A percentile compares a stretch with the other conserved stretches of the same genome.
Conservation (phyloP, 495 filamentous ascomycete genomes). For the Trichoderma reesei region DNA sequence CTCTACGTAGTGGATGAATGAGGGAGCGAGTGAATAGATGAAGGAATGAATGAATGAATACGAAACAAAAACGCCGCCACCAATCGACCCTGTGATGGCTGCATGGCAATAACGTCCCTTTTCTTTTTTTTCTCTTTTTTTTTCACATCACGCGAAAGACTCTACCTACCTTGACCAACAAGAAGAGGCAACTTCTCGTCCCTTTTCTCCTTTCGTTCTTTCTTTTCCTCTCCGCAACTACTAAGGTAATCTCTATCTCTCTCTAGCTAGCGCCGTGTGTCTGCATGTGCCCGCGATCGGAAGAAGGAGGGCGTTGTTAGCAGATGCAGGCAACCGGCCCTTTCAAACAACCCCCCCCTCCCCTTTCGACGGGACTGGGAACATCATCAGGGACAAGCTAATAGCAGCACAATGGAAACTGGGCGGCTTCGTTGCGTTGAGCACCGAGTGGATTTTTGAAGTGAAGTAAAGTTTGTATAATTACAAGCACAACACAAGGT, state of each 20-base stretch:
- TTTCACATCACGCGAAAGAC: background rate
- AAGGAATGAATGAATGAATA: background rate
- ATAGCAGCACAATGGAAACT: no score
- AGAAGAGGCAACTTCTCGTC: background rate
- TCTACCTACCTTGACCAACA: background rate
- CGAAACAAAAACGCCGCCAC: background rate
- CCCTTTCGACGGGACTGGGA: no score
- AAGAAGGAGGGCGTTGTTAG: background rate
- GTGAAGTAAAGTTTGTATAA: no score
- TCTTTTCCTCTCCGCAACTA: no score
- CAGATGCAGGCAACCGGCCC: constrained; percentile 5
- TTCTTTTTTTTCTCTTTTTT: no score
- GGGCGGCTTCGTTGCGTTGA: no score
- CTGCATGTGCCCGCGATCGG: background rate
- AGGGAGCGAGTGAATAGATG: background rate
- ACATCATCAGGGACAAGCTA: no score
- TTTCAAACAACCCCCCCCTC: no score
- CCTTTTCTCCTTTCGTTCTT: background rate
- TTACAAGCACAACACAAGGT: no score
- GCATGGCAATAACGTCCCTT: background rate
- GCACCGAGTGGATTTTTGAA: no score
- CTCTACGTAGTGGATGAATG: background rate
- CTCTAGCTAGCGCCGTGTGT: no score
- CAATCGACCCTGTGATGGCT: background rate
- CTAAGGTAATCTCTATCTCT: no score